phyloP scores from a whole-genome alignment of 2,329 filamentous ascomycete genomes.

The Mariannaea elegans region DNA sequence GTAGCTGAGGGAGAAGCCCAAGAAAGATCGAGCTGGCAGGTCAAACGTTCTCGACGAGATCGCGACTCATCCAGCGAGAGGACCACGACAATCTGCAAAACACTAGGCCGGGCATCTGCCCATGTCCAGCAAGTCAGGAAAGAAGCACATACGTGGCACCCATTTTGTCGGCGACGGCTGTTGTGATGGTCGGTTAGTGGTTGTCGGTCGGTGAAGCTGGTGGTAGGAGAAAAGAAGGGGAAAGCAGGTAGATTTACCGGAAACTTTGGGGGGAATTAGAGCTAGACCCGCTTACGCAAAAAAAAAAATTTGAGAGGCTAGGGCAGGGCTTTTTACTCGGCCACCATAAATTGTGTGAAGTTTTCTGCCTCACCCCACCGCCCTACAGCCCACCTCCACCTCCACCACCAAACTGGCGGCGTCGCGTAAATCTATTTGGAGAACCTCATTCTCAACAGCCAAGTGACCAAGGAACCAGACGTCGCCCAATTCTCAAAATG shows the following conservation, averaged over 20 bases:
- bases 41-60: conserved; percentile 43
- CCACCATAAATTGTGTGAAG: conserved; percentile 34
- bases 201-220: conserved; percentile 43
- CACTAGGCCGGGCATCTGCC: conserved; percentile 59
- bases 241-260: conserved; percentile 22
- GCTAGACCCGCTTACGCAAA: conserved; percentile 15
- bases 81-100: conserved; percentile 80
- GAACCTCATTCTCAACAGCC: conserved; percentile 47
- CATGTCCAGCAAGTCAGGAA: conserved; percentile 48
- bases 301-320: conserved; percentile 32
- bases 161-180: conserved; percentile 54
- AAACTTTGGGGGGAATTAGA: conserved; percentile 25
- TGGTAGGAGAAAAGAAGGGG: conserved; percentile 15
- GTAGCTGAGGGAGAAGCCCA: conserved; percentile 65
- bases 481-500: conserved; percentile 70
- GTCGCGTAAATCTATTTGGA: conserved; percentile 39
- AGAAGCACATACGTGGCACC: conserved; percentile 63
- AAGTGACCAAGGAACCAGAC: conserved; percentile 47
- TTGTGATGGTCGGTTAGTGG: conserved; percentile 50
- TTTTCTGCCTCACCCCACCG: conserved; percentile 52
- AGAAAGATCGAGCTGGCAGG: conserved; percentile 84
- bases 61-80: conserved; percentile 74
- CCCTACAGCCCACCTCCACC: conserved; percentile 36
- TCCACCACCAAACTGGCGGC: conserved; percentile 38
- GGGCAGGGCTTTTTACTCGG: conserved; percentile 45